Evolutionary conservation across 805 yeast species (phyloP), one percentile per base, ranked within the genome.

Genomic region (Pichia nanzhaoensis): DNA sequence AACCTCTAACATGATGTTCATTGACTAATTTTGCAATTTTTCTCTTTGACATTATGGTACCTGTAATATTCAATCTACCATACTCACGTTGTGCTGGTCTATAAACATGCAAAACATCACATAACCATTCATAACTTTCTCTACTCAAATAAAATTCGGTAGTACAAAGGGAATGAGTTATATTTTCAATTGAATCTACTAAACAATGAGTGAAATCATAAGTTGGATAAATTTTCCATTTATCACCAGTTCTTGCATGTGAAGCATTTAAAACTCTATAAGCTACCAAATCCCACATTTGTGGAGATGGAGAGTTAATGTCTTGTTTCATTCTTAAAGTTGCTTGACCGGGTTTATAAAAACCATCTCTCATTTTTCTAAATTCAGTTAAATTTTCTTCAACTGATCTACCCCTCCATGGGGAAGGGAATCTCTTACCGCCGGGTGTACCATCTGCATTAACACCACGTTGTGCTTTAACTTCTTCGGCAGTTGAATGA

Each of bases 221-320:
- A 20, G 99, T 93, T 54, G 99, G 99, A 61, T 93, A 93, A 50
- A 93, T 91, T 68, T 84, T 87, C 99, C 99, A 93, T 67, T 86
- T 86, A 61, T 79, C 83, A 46, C 98, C 99, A 12, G 99, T 93
- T 69, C 98, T 82, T 67, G 91, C 95, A 67, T 93, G 99, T 30
- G 89, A 78, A 13, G 95, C 89, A 56, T 91, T 76, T 56, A 93
- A 73, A 3, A 93, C 96, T 64, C 99, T 79, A 69, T 93, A 93
- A 12, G 99, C 99, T 51, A 93, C 93, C 53, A 93, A 75, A 68
- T 93, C 99, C 99, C 99, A 93, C 99, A 93, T 93, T 70, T 93
- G 99, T 16, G 99, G 99, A 52, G 87, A 85, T 51, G 96, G 95
- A 16, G 93, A 84, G 8, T 66, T 61, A 51, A 93, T 70, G 59